A percentile compares a stretch with the other conserved stretches of the same genome.
Conservation (phyloP, 225 moss, liverwort and hornwort species). For the Takakia lepidozioides region DNA sequence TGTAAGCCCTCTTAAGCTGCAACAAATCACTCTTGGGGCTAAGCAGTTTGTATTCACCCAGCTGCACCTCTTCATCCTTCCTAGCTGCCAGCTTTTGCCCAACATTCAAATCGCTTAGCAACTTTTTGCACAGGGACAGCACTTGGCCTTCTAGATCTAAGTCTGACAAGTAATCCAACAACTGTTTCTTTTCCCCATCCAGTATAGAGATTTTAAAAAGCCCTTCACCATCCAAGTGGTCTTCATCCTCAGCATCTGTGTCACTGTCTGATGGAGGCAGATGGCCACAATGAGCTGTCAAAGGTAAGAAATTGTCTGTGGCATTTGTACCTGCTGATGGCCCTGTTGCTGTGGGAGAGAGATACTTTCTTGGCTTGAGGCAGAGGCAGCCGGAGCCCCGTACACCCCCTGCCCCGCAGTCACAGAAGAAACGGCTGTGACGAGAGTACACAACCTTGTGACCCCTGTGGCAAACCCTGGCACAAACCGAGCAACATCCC, state of each 20-base stretch:
- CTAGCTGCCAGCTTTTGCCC: conserved; percentile 55
- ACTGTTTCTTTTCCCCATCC: conserved; percentile 68
- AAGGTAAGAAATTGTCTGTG: conserved; percentile 62
- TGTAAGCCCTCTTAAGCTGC: conserved; percentile 95
- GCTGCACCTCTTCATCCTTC: conserved; percentile 72
- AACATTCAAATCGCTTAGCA: conserved; percentile 66
- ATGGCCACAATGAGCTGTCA: conserved; percentile 48
- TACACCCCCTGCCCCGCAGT: conserved; percentile 98
- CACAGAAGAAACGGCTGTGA: conserved; percentile 98
- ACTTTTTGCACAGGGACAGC: conserved; percentile 67
- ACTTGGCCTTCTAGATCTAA: conserved; percentile 80
- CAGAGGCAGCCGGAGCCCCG: conserved; percentile 92
- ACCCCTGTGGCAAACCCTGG: conserved; percentile 91
- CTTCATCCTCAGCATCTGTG: conserved; percentile 79
- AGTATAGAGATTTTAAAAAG: conserved; percentile 61
- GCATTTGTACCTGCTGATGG: conserved; percentile 46
- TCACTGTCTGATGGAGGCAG: conserved; percentile 88
- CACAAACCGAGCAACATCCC: conserved; percentile 99
- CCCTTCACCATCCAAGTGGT: conserved; percentile 54
- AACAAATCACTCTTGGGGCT: conserved; percentile 71
- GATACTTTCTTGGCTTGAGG: conserved; percentile 91
- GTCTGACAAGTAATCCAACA: conserved; percentile 56
- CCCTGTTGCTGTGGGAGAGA: conserved; percentile 47
- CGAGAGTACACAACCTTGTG: conserved; percentile 99
- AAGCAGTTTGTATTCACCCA: conserved; percentile 53